Evolutionary conservation across 495 filamentous ascomycete species (phyloP), one percentile per base, ranked within the genome.

Genomic region (Xylaria nigripes): DNA sequence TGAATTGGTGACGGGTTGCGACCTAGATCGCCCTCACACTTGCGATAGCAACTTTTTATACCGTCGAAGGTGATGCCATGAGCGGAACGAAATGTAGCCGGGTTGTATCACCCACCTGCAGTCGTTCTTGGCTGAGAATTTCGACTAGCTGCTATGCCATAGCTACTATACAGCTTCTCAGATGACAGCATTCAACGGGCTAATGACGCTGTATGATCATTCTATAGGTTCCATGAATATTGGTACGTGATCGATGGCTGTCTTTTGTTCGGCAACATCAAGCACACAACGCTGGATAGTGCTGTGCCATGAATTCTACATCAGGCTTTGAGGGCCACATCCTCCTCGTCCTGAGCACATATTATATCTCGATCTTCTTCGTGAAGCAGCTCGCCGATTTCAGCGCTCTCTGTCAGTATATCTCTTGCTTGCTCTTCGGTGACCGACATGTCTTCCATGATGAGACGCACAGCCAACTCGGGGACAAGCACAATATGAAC

Each of bases 401-500:
- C 79, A 22, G 78, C 77, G 64, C 89, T 96, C 25, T 91, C 86
- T 8, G 75, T 66, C 60, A 97, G 59, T 19, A 96, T 82, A 48
- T 71, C 64, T 61, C 85, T 75, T 15, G 90, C 89, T 56, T 75
- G 65, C 43, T 81, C 80, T 49, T 80, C 80, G 6, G 70, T 69
- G n/a, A 86, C 77, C 0, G 67, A 62, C 86, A 96, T 87, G 62
- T 98, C 93, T 57, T 96, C 86, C 73, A 80, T 86, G 23, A 97
- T 85, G 16, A 98, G 76, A 57, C 72, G 69, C 1, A 88, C 74
- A 4, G 86, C 81, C 45, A 96, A 66, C 65, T 98, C 93, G 0
- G 91, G 91, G 13, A 95, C 90, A 40, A 96, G 70, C 2, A 97
- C 93, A 0, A 76, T 73, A 68, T 96, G 90, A 7, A 96, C 80